These are phyloP conservation scores for Sindora glabra DNA, from an alignment of 306 rosid species.

Conservation along the genomic window DNA sequence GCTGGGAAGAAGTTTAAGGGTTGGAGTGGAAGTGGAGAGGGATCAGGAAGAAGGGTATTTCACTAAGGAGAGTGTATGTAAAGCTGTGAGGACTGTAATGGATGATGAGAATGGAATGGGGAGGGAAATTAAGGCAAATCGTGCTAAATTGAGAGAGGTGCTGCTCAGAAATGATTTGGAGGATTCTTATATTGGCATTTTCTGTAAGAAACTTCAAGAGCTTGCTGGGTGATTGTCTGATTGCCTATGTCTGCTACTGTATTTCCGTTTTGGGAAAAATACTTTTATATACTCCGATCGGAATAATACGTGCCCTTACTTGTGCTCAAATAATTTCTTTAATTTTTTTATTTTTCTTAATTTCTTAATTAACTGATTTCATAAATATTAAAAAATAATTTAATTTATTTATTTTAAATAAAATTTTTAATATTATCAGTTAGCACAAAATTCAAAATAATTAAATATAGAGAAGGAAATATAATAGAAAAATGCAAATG, in stretches of 20 bases:
- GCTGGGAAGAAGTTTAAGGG: neutral
- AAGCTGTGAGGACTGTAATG: neutral
- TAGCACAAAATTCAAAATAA: too few relatives aligned
- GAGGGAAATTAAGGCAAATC: neutral
- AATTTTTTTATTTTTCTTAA: too few relatives aligned
- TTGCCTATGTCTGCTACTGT: neutral
- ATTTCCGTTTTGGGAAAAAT: too few relatives aligned
- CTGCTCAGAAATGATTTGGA: neutral
- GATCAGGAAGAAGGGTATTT: constrained; percentile 1
- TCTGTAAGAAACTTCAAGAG: neutral
- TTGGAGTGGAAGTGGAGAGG: neutral
- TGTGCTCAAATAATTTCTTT: too few relatives aligned
- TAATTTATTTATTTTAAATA: too few relatives aligned
- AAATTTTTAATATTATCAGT: too few relatives aligned
- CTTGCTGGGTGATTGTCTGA: neutral
- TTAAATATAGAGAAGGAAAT: too few relatives aligned
- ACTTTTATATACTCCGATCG: too few relatives aligned
- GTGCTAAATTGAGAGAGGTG: neutral
- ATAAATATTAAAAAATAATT: too few relatives aligned
- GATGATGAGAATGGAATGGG: neutral
- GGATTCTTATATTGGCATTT: neutral
- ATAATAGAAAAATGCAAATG: too few relatives aligned
- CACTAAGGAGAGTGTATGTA: neutral
- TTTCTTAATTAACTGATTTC: too few relatives aligned
- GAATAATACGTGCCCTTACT: too few relatives aligned